phyloP scores from a whole-genome alignment of 768 basidiomycete species.

The Termitomyces sp. region DNA sequence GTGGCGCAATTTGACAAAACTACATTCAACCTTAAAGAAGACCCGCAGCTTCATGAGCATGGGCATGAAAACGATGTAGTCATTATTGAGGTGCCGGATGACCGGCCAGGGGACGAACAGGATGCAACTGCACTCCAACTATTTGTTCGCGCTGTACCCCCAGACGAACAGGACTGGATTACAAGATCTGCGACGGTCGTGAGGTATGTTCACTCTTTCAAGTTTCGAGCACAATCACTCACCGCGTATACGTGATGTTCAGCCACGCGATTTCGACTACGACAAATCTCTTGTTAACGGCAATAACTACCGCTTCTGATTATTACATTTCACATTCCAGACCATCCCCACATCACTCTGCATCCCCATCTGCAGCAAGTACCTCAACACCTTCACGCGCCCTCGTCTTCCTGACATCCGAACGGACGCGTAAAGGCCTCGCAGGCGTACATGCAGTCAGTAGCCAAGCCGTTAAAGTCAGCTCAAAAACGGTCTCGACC shows the following conservation, averaged over 20 bases:
- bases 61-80: constrained; percentile 60
- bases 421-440: constrained; percentile 52
- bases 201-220: constrained; percentile 37
- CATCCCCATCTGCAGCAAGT: background rate
- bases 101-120: constrained; percentile 27
- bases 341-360: constrained; percentile 39
- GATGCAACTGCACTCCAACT: constrained; percentile 43
- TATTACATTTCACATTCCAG: constrained; percentile 56
- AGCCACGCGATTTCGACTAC: constrained; percentile 67
- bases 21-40: constrained; percentile 50
- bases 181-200: constrained; percentile 54
- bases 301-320: constrained; percentile 55
- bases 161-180: constrained; percentile 69
- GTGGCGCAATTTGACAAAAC: constrained; percentile 60
- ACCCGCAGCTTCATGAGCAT: constrained; percentile 41
- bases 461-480: constrained; percentile 63
- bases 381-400: constrained; percentile 30
- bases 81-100: constrained; percentile 64
- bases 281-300: constrained; percentile 56
- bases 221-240: background rate
- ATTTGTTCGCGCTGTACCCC: constrained; percentile 56
- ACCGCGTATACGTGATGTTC: background rate
- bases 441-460: constrained; percentile 57
- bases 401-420: constrained; percentile 56
- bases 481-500: constrained; percentile 50